Percentiles rank a stretch among this genome's conserved stretches.
Evolutionary conservation across 768 basidiomycete genomes (phyloP).

Genomic region (Lactarius sp.): DNA sequence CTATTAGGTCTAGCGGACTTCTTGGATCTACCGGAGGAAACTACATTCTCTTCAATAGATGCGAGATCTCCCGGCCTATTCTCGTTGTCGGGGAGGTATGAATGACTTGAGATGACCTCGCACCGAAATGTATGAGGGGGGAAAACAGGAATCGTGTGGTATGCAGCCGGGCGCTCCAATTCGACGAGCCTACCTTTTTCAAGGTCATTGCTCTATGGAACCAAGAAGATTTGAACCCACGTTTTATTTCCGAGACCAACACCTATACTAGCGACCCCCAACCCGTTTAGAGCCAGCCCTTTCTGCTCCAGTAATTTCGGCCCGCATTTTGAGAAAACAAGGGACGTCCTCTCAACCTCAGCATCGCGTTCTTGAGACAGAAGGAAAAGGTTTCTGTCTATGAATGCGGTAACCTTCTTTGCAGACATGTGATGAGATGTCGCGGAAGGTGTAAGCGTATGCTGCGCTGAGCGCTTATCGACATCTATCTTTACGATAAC

Average conservation of each 20-base stretch:
- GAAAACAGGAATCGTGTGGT: constrained; percentile 63
- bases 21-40: constrained; percentile 36
- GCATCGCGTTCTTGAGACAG: constrained; percentile 70
- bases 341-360: constrained; percentile 76
- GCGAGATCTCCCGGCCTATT: constrained; percentile 84
- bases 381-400: constrained; percentile 61
- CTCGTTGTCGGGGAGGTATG: no score
- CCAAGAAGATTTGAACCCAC: constrained; percentile 36
- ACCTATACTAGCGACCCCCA: constrained; percentile 65
- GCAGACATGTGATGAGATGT: constrained; percentile 20
- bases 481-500: background rate
- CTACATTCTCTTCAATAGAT: constrained; percentile 68
- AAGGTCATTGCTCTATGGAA: constrained; percentile 21
- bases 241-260: constrained; percentile 92
- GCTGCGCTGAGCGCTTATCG: background rate
- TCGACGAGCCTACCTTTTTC: constrained; percentile 69
- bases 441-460: background rate
- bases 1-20: constrained; percentile 47
- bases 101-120: constrained; percentile 6
- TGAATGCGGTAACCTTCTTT: constrained; percentile 48
- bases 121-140: constrained; percentile 86
- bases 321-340: constrained; percentile 78
- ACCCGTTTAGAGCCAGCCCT: constrained; percentile 71
- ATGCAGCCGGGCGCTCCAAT: constrained; percentile 76
- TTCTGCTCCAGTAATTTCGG: constrained; percentile 84